Evolutionary conservation across 2,329 filamentous ascomycete genomes (phyloP).

Genomic region (Fusarium torulosum): DNA sequence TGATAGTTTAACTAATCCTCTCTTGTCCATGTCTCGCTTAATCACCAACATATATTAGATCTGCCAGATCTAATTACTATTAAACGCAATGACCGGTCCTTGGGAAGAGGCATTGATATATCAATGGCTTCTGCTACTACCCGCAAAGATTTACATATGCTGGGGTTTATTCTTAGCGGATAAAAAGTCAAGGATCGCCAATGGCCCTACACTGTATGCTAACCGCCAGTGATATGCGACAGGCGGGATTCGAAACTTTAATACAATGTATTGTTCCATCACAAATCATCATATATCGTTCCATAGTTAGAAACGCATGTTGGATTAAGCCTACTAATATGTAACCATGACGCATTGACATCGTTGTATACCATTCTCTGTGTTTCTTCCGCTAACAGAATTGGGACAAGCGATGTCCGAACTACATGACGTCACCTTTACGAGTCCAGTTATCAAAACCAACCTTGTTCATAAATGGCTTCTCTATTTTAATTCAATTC

Average conservation of each 20-base stretch:
- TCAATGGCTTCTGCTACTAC: too few species aligned
- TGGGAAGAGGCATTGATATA: too few species aligned
- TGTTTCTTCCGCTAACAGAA: not conserved
- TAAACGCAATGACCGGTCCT: too few species aligned
- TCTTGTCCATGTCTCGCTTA: not conserved
- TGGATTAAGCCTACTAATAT: not conserved
- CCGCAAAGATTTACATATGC: too few species aligned
- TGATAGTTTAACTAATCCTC: too few species aligned
- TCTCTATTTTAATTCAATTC: not conserved
- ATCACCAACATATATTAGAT: not conserved
- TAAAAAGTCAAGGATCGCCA: too few species aligned
- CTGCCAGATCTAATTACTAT: too few species aligned
- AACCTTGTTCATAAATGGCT: not conserved
- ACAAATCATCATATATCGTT: too few species aligned
- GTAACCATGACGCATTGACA: not conserved
- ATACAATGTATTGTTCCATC: not conserved
- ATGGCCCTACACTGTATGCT: too few species aligned
- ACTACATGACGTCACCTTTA: slow-evolving; percentile 1
- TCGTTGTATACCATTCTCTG: not conserved
- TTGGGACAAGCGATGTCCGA: not conserved
- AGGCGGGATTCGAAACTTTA: not conserved
- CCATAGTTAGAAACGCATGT: too few species aligned
- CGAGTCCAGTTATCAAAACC: not conserved
- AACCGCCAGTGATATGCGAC: too few species aligned
- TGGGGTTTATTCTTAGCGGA: too few species aligned